These are phyloP conservation scores for Taphrina betulina DNA, from an alignment of 1,139 yeast genomes.

Conservation along the genomic window DNA sequence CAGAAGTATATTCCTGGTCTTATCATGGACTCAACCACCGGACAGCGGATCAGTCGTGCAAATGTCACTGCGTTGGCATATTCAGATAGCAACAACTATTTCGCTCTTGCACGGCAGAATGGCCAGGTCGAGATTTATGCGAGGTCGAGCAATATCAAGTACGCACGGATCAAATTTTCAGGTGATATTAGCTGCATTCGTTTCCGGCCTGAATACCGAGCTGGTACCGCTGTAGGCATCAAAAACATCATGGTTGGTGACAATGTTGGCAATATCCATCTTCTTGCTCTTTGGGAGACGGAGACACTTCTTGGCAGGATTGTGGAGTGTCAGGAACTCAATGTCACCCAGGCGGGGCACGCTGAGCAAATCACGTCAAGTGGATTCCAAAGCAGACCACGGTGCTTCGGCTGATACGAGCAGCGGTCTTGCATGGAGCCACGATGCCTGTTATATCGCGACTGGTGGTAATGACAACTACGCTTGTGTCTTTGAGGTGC, in stretches of 20 bases:
- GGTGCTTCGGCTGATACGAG: neutral
- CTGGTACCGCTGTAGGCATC: neutral
- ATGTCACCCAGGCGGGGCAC: neutral
- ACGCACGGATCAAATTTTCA: neutral
- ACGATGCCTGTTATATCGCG: conserved; percentile 33
- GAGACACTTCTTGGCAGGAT: too few species aligned
- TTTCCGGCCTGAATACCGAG: conserved; percentile 4
- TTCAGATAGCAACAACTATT: conserved; percentile 49
- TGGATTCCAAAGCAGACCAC: too few species aligned
- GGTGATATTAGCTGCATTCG: conserved; percentile 20
- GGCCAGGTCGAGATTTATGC: conserved; percentile 52
- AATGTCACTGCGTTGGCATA: conserved; percentile 58
- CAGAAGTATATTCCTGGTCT: conserved; percentile 40
- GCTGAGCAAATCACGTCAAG: conserved; percentile 24
- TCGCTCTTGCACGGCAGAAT: conserved; percentile 60
- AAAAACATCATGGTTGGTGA: conserved; percentile 24
- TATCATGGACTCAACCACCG: neutral
- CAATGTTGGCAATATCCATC: conserved; percentile 16
- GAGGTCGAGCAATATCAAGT: neutral
- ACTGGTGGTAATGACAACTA: conserved; percentile 35
- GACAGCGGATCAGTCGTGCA: neutral
- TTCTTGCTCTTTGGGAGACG: neutral
- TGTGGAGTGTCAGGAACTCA: neutral
- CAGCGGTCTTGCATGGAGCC: conserved; percentile 35
- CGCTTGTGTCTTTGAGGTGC: conserved; percentile 25